Percentiles rank a stretch among this genome's conserved stretches.
These are phyloP conservation scores for Schizochytrium sp. DNA, from an alignment of 108 stramenopile species.

Conservation along the genomic window DNA sequence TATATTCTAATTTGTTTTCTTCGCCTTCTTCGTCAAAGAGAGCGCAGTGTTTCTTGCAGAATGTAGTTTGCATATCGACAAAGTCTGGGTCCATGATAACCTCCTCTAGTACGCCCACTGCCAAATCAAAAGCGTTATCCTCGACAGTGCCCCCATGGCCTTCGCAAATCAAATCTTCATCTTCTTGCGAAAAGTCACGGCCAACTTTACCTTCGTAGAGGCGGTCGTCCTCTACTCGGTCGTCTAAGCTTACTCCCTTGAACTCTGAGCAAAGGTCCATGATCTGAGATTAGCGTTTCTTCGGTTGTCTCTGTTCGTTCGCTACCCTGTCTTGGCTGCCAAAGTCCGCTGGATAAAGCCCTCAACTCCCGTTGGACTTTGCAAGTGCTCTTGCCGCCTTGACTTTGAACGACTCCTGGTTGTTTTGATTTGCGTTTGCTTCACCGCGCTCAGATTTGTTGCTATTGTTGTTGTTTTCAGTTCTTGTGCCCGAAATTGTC, in stretches of 20 bases:
- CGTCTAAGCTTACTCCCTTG: slow-evolving; percentile 24
- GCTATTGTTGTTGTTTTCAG: no score
- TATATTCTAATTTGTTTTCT: slow-evolving; percentile 75
- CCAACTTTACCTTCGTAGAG: slow-evolving; percentile 21
- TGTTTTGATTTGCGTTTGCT: no score
- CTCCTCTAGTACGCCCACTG: slow-evolving; percentile 56
- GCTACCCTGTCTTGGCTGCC: no score
- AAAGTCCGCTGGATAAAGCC: no score
- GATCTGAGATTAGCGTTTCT: no score
- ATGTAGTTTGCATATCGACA: slow-evolving; percentile 52
- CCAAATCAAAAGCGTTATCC: slow-evolving; percentile 63
- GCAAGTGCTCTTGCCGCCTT: no score
- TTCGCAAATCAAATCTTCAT: slow-evolving; percentile 32
- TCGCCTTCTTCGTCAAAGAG: slow-evolving; percentile 65
- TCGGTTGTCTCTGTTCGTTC: no score
- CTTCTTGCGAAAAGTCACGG: neutral
- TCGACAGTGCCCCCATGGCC: slow-evolving; percentile 29
- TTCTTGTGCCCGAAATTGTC: no score
- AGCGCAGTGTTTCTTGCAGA: slow-evolving; percentile 63
- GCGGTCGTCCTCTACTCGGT: slow-evolving; percentile 24
- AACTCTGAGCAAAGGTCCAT: slow-evolving; percentile 15
- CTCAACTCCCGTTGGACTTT: no score
- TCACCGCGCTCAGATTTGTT: no score
- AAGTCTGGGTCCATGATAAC: slow-evolving; percentile 61
- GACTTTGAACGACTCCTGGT: no score